Conservation (phyloP, 148 eudicot genomes). For the Dysphania ambrosioides region DNA sequence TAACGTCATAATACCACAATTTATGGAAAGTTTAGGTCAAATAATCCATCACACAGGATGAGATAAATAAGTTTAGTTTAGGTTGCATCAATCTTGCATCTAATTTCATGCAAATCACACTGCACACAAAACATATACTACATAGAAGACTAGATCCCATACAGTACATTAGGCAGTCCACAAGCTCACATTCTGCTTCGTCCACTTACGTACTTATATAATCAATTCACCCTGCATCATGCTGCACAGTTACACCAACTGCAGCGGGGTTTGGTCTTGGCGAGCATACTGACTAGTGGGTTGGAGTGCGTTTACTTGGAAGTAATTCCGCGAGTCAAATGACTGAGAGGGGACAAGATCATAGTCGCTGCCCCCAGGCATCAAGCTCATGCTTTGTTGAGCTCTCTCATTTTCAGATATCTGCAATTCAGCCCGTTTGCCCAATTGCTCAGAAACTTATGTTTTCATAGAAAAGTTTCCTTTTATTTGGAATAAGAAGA, state of each 20-base stretch:
- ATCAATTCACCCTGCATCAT: not conserved
- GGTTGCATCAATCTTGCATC: no score
- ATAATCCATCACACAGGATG: not conserved
- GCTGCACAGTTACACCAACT: slow-evolving; percentile 40
- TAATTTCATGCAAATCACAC: slow-evolving; percentile 17
- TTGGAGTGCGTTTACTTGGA: slow-evolving; percentile 73
- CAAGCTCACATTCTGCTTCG: not conserved
- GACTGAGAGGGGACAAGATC: slow-evolving; percentile 62
- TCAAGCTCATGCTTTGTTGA: slow-evolving; percentile 77
- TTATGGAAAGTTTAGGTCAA: not conserved
- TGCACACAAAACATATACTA: slow-evolving; percentile 16
- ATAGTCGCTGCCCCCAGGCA: slow-evolving; percentile 65
- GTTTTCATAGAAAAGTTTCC: no score
- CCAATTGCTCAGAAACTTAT: not conserved
- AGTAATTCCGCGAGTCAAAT: slow-evolving; percentile 66
- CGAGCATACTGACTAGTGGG: slow-evolving; percentile 59
- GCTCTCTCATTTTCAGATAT: slow-evolving; percentile 85
- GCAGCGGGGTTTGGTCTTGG: slow-evolving; percentile 71
- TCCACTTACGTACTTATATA: not conserved
- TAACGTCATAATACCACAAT: not conserved
- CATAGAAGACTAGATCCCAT: slow-evolving; percentile 8
- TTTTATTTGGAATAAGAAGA: no score
- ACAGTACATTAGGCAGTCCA: not conserved
- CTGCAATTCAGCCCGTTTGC: slow-evolving; percentile 28
- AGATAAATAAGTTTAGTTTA: slow-evolving; percentile 16